These are phyloP conservation scores for Trichoderma semiorbis DNA, from an alignment of 2,329 filamentous ascomycete genomes.

Conservation along the genomic window DNA sequence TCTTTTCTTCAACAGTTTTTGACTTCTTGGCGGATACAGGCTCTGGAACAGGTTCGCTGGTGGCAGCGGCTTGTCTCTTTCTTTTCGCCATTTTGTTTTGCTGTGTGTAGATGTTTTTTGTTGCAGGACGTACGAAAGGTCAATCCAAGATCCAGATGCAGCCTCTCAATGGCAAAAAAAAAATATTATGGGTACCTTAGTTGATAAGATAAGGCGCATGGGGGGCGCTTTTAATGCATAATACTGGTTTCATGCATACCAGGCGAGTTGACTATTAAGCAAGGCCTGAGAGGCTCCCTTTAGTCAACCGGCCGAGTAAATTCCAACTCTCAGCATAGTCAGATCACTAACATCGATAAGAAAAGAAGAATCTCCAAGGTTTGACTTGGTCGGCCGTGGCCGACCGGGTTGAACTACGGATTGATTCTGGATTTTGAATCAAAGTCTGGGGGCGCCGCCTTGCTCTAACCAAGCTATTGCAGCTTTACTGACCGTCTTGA, in stretches of 20 bases:
- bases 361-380: too few species aligned
- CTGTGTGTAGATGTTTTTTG: not conserved
- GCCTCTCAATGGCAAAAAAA: constrained; percentile 14
- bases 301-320: too few species aligned
- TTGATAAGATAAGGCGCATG: constrained; percentile 34
- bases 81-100: constrained; percentile 44
- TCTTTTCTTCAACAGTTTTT: constrained; percentile 23
- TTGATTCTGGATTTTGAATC: too few species aligned
- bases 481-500: too few species aligned
- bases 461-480: too few species aligned
- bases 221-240: not conserved
- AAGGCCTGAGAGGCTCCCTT: too few species aligned
- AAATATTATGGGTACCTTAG: constrained; percentile 14
- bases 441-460: too few species aligned
- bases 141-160: not conserved
- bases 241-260: constrained; percentile 24
- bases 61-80: constrained; percentile 42
- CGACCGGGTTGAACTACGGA: too few species aligned
- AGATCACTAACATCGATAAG: too few species aligned
- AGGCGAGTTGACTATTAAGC: too few species aligned
- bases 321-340: not conserved
- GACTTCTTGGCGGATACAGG: constrained; percentile 32
- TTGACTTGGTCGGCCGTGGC: too few species aligned
- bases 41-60: constrained; percentile 27
- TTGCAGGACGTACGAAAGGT: not conserved